These are phyloP conservation scores for Xanthoconium stramineum DNA, from an alignment of 768 basidiomycete species.

Conservation along the genomic window DNA sequence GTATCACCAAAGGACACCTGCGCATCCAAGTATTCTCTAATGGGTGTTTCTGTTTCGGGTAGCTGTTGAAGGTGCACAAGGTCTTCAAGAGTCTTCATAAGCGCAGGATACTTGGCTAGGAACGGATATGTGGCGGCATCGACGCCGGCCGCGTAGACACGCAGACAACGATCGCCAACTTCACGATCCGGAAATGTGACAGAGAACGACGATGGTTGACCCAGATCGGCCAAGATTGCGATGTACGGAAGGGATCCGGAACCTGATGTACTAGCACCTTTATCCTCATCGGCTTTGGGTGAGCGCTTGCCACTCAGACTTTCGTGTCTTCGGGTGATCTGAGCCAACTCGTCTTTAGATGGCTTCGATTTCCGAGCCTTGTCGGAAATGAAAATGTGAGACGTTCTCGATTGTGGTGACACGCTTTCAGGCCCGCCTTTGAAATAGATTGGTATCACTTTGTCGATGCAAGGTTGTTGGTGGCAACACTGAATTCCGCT, in stretches of 20 bases:
- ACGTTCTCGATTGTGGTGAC: neutral
- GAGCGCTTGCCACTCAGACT: neutral
- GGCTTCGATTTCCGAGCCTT: neutral
- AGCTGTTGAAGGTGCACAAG: neutral
- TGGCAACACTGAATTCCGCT: constrained; percentile 15
- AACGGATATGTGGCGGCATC: constrained; percentile 2
- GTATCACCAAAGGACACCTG: constrained; percentile 4
- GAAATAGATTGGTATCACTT: too few relatives aligned
- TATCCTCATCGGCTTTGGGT: too few relatives aligned
- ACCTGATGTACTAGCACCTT: neutral
- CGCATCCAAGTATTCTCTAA: neutral
- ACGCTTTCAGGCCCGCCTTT: neutral
- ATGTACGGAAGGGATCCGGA: neutral
- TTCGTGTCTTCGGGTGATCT: neutral
- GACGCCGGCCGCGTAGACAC: constrained; percentile 1
- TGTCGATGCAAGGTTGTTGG: constrained; percentile 9
- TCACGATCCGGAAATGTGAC: neutral
- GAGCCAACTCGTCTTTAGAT: neutral
- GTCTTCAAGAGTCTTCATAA: neutral
- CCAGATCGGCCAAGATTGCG: constrained; percentile 11
- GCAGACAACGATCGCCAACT: constrained; percentile 2
- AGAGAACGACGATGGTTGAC: neutral
- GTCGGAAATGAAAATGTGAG: constrained; percentile 21
- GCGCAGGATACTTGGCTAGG: neutral
- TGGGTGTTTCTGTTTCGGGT: neutral